Evolutionary conservation across 2,329 filamentous ascomycete genomes (phyloP).

Genomic region (Juglanconis oblonga): DNA sequence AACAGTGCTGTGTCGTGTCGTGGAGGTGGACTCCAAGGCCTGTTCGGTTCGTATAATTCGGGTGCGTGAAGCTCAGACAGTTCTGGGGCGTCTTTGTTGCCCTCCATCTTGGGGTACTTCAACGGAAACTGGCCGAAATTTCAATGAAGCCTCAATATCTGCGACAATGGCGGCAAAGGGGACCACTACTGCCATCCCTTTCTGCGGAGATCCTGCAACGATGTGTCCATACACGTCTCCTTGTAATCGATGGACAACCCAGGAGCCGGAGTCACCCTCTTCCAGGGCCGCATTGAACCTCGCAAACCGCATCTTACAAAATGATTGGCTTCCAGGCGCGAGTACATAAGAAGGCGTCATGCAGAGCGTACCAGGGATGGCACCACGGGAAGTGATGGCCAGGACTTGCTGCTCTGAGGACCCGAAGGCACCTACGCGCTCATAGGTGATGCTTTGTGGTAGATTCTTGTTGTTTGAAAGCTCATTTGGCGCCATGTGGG

Average conservation of each 20-base stretch:
- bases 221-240: constrained; percentile 5
- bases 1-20: no score
- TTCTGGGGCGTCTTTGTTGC: neutral
- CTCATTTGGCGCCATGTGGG: neutral
- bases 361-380: neutral
- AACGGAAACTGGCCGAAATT: neutral
- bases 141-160: neutral
- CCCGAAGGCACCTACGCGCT: neutral
- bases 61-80: no score
- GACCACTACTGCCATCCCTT: neutral
- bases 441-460: neutral
- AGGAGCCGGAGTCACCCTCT: neutral
- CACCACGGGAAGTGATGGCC: neutral
- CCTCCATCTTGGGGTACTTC: neutral
- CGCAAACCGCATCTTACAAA: neutral
- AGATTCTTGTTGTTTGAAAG: neutral
- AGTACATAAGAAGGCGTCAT: neutral
- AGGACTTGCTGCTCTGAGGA: neutral
- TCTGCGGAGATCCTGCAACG: neutral
- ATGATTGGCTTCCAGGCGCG: neutral
- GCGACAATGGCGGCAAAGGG: neutral
- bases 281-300: neutral
- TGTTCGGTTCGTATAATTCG: no score
- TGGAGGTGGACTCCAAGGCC: no score
- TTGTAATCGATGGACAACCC: neutral